These are phyloP conservation scores for Auriscalpium orientale DNA, from an alignment of 768 basidiomycete species.

Conservation along the genomic window DNA sequence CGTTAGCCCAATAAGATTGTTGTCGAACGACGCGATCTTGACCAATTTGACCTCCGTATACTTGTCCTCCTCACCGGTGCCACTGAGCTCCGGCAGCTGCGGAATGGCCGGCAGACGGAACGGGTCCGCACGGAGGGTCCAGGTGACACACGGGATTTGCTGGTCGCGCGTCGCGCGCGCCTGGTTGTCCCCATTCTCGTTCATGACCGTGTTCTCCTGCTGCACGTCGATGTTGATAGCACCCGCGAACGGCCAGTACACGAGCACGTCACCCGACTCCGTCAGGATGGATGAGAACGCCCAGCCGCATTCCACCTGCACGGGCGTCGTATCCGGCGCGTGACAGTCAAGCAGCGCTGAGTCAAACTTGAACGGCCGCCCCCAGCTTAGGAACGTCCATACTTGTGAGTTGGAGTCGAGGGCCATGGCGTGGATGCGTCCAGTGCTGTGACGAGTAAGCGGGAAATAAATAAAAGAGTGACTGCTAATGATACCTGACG, in stretches of 20 bases:
- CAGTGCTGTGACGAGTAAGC: constrained; percentile 45
- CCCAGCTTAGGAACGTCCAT: constrained; percentile 77
- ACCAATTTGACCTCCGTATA: constrained; percentile 41
- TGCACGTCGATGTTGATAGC: constrained; percentile 30
- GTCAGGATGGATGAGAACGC: constrained; percentile 67
- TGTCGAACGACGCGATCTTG: constrained; percentile 75
- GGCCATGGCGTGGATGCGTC: constrained; percentile 62
- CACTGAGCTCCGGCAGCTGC: constrained; percentile 42
- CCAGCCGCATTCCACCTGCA: constrained; percentile 80
- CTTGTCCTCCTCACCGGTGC: constrained; percentile 20
- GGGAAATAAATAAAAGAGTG: background rate
- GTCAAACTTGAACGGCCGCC: constrained; percentile 59
- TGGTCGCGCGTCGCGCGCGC: constrained; percentile 27
- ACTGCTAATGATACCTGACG: constrained; percentile 45
- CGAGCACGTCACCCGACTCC: constrained; percentile 59
- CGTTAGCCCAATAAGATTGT: constrained; percentile 71
- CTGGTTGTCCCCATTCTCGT: constrained; percentile 31
- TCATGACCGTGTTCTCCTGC: constrained; percentile 37
- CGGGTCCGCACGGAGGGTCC: constrained; percentile 51
- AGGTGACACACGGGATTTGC: constrained; percentile 53
- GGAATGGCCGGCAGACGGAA: constrained; percentile 53
- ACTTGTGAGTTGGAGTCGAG: constrained; percentile 53
- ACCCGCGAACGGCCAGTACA: constrained; percentile 64
- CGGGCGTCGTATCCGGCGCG: constrained; percentile 39
- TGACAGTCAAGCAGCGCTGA: constrained; percentile 32